Base-by-base conservation (phyloP, 1,284 basidiomycete species). In the Exsudoporus floridanus region DNA sequence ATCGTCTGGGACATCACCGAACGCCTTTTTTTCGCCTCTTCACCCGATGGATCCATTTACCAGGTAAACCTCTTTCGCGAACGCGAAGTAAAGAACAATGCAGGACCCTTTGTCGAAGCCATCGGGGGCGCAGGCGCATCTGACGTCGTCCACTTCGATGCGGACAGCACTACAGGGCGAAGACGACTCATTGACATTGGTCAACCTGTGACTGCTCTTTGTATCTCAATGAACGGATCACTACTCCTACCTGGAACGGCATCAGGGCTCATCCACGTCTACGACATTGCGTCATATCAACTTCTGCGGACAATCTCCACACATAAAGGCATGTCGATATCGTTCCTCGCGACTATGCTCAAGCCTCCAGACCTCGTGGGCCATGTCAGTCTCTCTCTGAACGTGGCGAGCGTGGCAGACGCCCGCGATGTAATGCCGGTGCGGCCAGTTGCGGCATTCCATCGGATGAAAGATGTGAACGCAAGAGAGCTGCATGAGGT, bases 201-300 rank as follows among this genome's bases (percentile, higher is more conserved):
- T 28, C 77, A 87, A 59, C 76, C 82, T 0, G 79, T 97, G 56
- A 86, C 88, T 1, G 73, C 84, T 1, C 71, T 98, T 5, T 72
- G 85, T 1, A 82, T 96, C 39, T 95, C 86, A 3, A 67, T 98
- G 13, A 73, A 83, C 4, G 83, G 96, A 33, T 94, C 94, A 0
- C 77, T 88, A 30, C 80, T 95, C 31, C 72, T 95, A 16, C 81
- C 83, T 23, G 92, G 92, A 13, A 92, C 91, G 0, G 67, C 78
- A 3, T 72, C 79, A 0, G 93, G 92, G 7, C 71, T 84, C n/a
- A 82, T 98, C 44, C 82, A 90, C 54, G 69, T 94, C 28, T 92
- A 95, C 65, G 90, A 97, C 57, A 81, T 96, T 33, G 84, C 90
- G 1, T 96, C 95, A 1, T 91, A 95, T 62, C 94, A 98, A 67